A percentile compares a stretch with the other conserved stretches of the same genome.
Conservation (phyloP, 179 eudicot species). For the Vitellaria paradoxa region DNA sequence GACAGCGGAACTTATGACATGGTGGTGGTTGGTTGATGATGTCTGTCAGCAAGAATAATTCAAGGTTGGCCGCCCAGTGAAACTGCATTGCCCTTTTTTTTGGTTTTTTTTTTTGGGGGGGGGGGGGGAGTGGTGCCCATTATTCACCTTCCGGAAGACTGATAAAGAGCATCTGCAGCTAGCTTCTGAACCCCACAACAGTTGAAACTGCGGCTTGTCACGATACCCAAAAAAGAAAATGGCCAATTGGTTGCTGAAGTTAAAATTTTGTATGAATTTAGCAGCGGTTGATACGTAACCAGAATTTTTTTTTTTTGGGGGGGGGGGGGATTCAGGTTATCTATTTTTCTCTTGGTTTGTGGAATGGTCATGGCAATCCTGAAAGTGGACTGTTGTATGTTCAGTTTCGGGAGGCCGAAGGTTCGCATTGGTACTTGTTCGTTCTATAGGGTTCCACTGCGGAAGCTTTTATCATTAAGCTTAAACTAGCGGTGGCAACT, state of each 20-base stretch:
- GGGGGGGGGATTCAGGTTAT: too few species aligned
- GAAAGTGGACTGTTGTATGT: not conserved
- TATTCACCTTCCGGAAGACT: not conserved
- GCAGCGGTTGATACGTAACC: not conserved
- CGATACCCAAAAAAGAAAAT: not conserved
- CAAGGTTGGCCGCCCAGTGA: not conserved
- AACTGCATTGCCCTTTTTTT: not conserved
- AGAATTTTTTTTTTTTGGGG: not conserved
- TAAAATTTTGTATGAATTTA: not conserved
- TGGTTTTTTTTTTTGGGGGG: too few species aligned
- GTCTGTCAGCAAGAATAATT: not conserved
- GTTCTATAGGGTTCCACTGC: not conserved
- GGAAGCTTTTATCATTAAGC: not conserved
- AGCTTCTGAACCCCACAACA: not conserved
- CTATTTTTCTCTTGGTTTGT: not conserved
- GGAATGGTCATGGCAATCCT: not conserved
- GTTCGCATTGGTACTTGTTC: not conserved
- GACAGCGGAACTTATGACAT: constrained; percentile 38
- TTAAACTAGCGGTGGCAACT: too few species aligned
- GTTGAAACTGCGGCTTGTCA: not conserved
- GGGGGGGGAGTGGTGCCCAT: too few species aligned
- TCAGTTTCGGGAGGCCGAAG: not conserved
- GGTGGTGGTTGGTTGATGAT: constrained; percentile 50
- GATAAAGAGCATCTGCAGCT: not conserved
- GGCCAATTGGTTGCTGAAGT: not conserved